Conservation (phyloP, 2,329 filamentous ascomycete genomes). For the Botrytis pseudocinerea region DNA sequence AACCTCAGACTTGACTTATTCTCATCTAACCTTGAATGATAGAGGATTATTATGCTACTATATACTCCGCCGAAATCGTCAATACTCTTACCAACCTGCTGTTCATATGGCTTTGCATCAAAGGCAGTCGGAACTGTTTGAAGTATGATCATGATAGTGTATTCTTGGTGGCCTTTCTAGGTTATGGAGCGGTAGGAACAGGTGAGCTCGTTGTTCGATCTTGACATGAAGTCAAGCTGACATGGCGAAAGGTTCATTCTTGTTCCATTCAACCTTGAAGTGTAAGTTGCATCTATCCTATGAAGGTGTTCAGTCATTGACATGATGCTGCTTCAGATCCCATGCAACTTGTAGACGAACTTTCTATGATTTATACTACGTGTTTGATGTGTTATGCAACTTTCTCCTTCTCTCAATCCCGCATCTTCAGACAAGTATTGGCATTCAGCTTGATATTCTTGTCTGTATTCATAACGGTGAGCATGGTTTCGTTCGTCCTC, state of each 20-base stretch:
- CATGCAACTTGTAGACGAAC: conserved; percentile 70
- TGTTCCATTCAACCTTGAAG: conserved; percentile 46
- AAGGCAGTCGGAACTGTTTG: conserved; percentile 73
- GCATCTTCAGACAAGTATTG: conserved; percentile 49
- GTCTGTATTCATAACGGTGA: conserved; percentile 59
- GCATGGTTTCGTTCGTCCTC: not conserved
- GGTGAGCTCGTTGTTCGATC: conserved; percentile 31
- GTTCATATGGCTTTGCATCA: conserved; percentile 75
- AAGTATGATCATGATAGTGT: conserved; percentile 72
- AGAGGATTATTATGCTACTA: conserved; percentile 74
- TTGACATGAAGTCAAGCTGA: not conserved
- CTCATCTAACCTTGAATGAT: conserved; percentile 23
- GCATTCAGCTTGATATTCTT: conserved; percentile 52
- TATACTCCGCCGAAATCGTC: conserved; percentile 74
- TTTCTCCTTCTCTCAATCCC: conserved; percentile 60
- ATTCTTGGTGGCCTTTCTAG: conserved; percentile 65
- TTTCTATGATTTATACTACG: conserved; percentile 73
- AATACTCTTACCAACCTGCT: conserved; percentile 80
- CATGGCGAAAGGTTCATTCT: conserved; percentile 34
- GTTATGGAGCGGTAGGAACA: conserved; percentile 44
- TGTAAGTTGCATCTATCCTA: conserved; percentile 37
- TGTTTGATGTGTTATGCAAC: conserved; percentile 69
- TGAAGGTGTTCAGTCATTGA: not conserved
- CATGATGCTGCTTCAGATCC: conserved; percentile 50
- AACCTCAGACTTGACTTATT: not conserved